Evolutionary conservation across 1,284 basidiomycete genomes (phyloP), one percentile per base, ranked within the genome.

Genomic region (Abortiporus biennis): DNA sequence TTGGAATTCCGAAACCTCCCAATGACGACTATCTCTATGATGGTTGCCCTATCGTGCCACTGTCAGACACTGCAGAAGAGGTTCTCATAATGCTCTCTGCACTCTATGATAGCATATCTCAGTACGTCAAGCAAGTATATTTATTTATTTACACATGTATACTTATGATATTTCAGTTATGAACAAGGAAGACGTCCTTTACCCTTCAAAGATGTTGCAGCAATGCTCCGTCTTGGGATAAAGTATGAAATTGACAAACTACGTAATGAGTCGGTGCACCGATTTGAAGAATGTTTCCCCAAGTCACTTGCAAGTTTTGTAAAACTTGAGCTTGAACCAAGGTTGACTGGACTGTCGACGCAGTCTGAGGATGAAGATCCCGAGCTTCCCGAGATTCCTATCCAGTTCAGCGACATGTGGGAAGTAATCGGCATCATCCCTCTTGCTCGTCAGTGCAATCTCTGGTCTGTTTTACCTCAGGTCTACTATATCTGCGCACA

Each of bases 1-100:
- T 50, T 27, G 22, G 33, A 19, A 27, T 42, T 3, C 43, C 43
- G 9, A 23, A 30, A 11, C 40, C 48, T 12, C 4, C 19, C 2
- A 19, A 16, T 1, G 38, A 17, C 4, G 36, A 44, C 11, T 4
- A 19, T 11, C 27, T 33, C n/a, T n/a, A n/a, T 3, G 46, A 50
- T 1, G 48, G 41, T 1, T 45, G 40, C 21, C 43, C 43, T 11
- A 31, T 47, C 3, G 35, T 50, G 6, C 37, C 23, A 8, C 19
- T 50, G n/a, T 30, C 31, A 12, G 48, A 50, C 22, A 19, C 24
- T 11, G 9, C 13, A 11, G 4, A 32, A n/a, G 24, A 40, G n/a
- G 12, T 29, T 13, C 4, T 4, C n/a, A 20, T 13, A 8, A 13
- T 36, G 3, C 16, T 36, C 8, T 13, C 20, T 36, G 35, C 35